phyloP scores from a whole-genome alignment of 2,329 filamentous ascomycete species.

The Stemphylium vesicarium region DNA sequence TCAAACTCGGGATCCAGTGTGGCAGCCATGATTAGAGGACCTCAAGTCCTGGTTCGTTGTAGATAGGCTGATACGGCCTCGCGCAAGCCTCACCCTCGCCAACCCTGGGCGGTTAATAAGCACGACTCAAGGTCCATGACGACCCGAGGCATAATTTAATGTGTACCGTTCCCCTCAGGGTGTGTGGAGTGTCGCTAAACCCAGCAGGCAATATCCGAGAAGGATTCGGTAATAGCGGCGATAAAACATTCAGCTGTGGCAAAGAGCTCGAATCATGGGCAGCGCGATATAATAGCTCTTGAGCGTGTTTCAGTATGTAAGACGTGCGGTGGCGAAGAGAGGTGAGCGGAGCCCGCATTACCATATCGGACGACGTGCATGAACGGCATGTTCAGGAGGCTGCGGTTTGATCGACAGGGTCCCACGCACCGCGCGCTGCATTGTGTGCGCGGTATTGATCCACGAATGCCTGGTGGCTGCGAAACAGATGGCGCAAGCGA shows the following conservation, averaged over 20 bases:
- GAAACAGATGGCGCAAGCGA: slow-evolving; percentile 16
- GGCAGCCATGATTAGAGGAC: slow-evolving; percentile 1
- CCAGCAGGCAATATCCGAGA: slow-evolving; percentile 10
- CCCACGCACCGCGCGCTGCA: slow-evolving; percentile 7
- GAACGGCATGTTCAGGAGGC: slow-evolving; percentile 12
- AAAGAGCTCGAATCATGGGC: slow-evolving; percentile 1
- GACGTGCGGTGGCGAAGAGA: slow-evolving; percentile 1
- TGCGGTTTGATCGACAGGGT: slow-evolving; percentile 13
- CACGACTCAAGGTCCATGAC: not conserved
- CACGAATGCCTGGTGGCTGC: slow-evolving; percentile 10
- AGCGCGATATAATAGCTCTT: not conserved
- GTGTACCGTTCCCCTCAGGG: not conserved
- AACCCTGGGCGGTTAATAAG: slow-evolving; percentile 6
- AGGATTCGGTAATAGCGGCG: not conserved
- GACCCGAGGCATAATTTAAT: slow-evolving; percentile 1
- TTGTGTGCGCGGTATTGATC: slow-evolving; percentile 9
- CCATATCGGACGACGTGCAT: slow-evolving; percentile 13
- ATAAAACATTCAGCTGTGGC: not conserved
- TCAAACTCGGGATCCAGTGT: not conserved
- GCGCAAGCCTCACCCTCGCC: not conserved
- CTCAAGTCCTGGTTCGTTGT: not conserved
- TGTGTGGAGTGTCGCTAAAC: not conserved
- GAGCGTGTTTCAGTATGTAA: slow-evolving; percentile 13
- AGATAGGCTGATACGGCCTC: slow-evolving; percentile 8
- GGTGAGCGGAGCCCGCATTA: slow-evolving; percentile 1